Conservation (phyloP, 306 rosid genomes). For the Malus sieversii region DNA sequence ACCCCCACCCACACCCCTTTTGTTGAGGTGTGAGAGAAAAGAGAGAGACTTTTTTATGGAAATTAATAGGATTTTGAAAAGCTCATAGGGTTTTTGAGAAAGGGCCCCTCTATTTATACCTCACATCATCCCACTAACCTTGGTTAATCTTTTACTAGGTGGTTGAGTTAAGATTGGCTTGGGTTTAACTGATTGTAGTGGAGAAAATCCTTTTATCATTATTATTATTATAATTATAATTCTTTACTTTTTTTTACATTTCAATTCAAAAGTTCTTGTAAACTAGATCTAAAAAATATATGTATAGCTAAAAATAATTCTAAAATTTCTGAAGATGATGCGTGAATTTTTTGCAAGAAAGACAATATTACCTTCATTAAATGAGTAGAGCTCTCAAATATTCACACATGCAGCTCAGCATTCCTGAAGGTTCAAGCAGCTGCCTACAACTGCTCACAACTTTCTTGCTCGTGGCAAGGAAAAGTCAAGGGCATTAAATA, state of each 20-base stretch:
- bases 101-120: constrained; percentile 12
- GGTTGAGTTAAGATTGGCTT: constrained; percentile 24
- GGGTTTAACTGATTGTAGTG: background rate
- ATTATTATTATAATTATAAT: no score
- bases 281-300: no score
- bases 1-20: background rate
- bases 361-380: no score
- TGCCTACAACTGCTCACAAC: no score
- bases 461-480: no score
- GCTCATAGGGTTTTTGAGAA: constrained; percentile 7
- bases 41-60: constrained; percentile 16
- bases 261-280: background rate
- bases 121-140: constrained; percentile 20
- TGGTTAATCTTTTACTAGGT: constrained; percentile 33
- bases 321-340: no score
- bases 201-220: background rate
- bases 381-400: no score
- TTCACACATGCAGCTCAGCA: no score
- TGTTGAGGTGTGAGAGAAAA: background rate
- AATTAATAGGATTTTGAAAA: background rate
- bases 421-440: no score
- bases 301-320: no score
- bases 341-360: no score
- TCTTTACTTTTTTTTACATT: background rate
- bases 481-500: no score